Conservation (phyloP, 2,329 filamentous ascomycete genomes). For the Leptodontidium sp. region DNA sequence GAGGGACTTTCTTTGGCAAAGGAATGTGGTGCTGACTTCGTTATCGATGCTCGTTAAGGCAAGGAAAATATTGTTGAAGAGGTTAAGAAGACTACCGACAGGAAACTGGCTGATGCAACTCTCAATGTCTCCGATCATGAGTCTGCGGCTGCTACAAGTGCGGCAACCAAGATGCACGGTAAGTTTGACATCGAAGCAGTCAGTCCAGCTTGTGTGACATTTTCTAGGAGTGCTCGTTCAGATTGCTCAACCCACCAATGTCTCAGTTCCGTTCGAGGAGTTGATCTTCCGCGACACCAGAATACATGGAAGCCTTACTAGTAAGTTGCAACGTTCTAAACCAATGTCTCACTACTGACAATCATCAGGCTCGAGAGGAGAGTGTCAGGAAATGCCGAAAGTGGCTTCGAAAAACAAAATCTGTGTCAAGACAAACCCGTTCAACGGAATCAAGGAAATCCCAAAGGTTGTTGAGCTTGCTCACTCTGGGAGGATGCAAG, state of each 20-base stretch:
- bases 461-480: conserved; percentile 58
- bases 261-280: conserved; percentile 53
- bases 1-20: conserved; percentile 58
- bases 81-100: conserved; percentile 57
- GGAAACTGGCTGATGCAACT: conserved; percentile 59
- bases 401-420: conserved; percentile 56
- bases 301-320: conserved; percentile 55
- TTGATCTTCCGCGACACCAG: conserved; percentile 62
- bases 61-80: conserved; percentile 57
- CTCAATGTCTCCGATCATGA: conserved; percentile 62
- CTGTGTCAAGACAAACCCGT: conserved; percentile 58
- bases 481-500: conserved; percentile 60
- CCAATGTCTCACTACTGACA: not conserved
- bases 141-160: conserved; percentile 57
- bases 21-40: conserved; percentile 57
- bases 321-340: conserved; percentile 23
- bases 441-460: conserved; percentile 60
- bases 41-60: conserved; percentile 59
- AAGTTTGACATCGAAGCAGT: conserved; percentile 48
- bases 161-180: conserved; percentile 67
- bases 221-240: conserved; percentile 51
- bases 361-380: conserved; percentile 50
- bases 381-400: conserved; percentile 57
- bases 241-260: conserved; percentile 59
- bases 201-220: conserved; percentile 3